phyloP scores from a whole-genome alignment of 2,329 filamentous ascomycete species.

The Alternaria sp. region DNA sequence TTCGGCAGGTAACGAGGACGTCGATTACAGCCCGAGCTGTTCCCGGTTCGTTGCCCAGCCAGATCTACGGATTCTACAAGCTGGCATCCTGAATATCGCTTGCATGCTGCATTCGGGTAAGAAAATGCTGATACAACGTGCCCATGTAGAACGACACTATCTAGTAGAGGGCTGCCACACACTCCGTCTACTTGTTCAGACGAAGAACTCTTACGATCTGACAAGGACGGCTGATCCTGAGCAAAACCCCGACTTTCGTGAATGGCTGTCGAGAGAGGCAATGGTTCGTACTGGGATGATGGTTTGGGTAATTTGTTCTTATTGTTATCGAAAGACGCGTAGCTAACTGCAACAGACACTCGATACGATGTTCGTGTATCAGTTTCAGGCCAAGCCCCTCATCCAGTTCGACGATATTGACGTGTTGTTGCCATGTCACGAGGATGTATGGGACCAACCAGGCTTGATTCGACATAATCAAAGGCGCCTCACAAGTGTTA shows the following conservation, averaged over 20 bases:
- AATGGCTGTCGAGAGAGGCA: conserved; percentile 3
- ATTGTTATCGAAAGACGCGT: not conserved
- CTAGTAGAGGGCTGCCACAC: conserved; percentile 11
- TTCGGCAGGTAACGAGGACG: not conserved
- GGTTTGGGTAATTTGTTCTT: conserved; percentile 7
- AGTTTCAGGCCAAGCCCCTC: conserved; percentile 15
- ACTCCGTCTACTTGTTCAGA: conserved; percentile 1
- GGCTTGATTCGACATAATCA: not conserved
- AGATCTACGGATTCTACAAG: conserved; percentile 7
- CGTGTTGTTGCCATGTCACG: conserved; percentile 10
- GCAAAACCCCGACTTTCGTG: not conserved
- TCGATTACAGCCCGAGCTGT: not conserved
- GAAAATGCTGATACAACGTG: conserved; percentile 4
- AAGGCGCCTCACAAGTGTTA: not conserved
- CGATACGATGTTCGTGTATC: conserved; percentile 12
- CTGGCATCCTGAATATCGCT: conserved; percentile 14
- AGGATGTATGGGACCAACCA: conserved; percentile 16
- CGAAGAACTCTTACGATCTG: not conserved
- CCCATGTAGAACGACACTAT: not conserved
- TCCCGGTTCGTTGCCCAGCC: not conserved
- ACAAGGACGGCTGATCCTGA: not conserved
- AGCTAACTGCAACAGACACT: not conserved
- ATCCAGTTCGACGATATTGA: conserved; percentile 13
- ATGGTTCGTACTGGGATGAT: conserved; percentile 11
- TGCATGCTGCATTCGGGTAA: conserved; percentile 16